phyloP scores from a whole-genome alignment of 345 rosid species.

The Salix viminalis region DNA sequence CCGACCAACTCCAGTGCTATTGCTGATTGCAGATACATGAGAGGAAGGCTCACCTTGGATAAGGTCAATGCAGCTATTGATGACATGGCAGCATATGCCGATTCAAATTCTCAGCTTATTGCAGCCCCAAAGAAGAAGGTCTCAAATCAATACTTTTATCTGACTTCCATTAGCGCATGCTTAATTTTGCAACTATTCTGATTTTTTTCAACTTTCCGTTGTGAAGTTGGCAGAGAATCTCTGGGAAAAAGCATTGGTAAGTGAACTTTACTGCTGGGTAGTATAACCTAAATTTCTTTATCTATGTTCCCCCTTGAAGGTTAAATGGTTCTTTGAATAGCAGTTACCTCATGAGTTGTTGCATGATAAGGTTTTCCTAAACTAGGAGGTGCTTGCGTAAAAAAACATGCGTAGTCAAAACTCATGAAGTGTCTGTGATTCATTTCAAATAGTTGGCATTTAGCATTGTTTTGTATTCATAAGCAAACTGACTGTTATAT shows the following conservation, averaged over 20 bases:
- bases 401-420: not conserved
- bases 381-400: not conserved
- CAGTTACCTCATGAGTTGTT: not conserved
- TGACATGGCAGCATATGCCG: constrained; percentile 84
- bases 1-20: not conserved
- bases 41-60: constrained; percentile 86
- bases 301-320: not conserved
- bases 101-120: constrained; percentile 75
- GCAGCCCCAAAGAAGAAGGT: constrained; percentile 88
- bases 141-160: not conserved
- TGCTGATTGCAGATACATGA: constrained; percentile 62
- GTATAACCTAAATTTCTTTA: not conserved
- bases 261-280: constrained; percentile 19
- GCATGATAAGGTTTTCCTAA: not conserved
- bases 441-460: constrained; percentile 9
- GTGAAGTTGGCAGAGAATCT: constrained; percentile 69
- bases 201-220: constrained; percentile 3
- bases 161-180: not conserved
- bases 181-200: constrained; percentile 15
- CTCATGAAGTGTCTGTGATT: not conserved
- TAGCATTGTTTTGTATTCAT: not conserved
- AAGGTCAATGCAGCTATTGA: constrained; percentile 87
- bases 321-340: not conserved
- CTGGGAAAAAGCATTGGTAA: constrained; percentile 91
- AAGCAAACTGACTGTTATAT: not conserved